phyloP scores from a whole-genome alignment of 345 rosid genomes.

The Populus simonii region DNA sequence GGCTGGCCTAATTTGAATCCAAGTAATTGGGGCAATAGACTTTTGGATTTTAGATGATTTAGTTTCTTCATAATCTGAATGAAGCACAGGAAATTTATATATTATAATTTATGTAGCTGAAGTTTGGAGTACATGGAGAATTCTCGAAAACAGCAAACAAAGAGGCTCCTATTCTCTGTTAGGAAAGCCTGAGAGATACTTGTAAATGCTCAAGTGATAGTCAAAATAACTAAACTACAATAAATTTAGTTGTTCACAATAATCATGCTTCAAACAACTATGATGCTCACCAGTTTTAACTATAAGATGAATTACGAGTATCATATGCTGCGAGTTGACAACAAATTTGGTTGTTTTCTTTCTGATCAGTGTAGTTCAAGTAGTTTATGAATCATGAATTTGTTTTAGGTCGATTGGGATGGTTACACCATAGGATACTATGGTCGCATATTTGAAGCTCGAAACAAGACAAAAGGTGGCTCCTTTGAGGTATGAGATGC shows the following conservation, averaged over 20 bases:
- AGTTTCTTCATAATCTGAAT: too few relatives aligned
- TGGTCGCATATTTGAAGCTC: constrained; percentile 99
- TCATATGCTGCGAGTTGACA: background rate
- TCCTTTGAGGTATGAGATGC: constrained; percentile 68
- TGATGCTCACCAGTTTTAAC: background rate
- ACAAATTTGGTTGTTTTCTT: background rate
- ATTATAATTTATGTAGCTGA: background rate
- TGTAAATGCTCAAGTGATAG: background rate
- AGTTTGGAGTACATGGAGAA: background rate
- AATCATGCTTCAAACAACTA: background rate
- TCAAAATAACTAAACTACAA: background rate
- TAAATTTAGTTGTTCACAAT: background rate
- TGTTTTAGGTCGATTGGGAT: constrained; percentile 87
- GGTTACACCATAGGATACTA: constrained; percentile 97
- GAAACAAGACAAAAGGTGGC: constrained; percentile 94
- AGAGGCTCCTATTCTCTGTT: background rate
- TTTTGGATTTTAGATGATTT: too few relatives aligned
- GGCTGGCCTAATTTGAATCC: too few relatives aligned
- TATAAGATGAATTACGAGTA: background rate
- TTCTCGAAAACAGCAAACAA: background rate
- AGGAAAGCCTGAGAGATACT: background rate
- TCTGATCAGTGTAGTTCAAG: background rate
- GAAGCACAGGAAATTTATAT: background rate
- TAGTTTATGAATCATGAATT: constrained; percentile 9
- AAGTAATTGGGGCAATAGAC: too few relatives aligned